Evolutionary conservation across 1,284 basidiomycete genomes (phyloP).

Genomic region (Coniophora puteana): DNA sequence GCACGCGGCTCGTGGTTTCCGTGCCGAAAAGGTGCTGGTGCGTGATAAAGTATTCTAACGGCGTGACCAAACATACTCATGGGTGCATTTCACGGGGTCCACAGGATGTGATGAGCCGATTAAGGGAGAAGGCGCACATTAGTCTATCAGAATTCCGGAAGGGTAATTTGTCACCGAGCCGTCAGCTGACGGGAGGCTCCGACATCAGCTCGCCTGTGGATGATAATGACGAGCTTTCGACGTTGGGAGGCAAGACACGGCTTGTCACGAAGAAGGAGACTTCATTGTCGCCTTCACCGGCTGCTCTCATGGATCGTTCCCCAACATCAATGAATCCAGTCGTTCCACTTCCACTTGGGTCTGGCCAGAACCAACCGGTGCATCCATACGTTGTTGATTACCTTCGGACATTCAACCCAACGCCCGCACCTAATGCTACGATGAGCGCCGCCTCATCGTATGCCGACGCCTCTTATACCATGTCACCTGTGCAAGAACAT

Average conservation of each 20-base stretch:
- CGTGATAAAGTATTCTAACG: constrained; percentile 17
- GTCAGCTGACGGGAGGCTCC: constrained; percentile 35
- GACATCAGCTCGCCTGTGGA: constrained; percentile 49
- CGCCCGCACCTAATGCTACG: constrained; percentile 22
- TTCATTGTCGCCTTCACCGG: constrained; percentile 41
- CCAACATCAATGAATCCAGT: constrained; percentile 65
- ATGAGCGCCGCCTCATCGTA: constrained; percentile 22
- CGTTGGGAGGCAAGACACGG: constrained; percentile 68
- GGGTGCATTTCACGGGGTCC: constrained; percentile 34
- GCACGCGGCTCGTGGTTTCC: constrained; percentile 65
- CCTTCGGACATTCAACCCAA: constrained; percentile 54
- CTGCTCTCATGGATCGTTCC: constrained; percentile 56
- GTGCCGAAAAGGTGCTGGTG: constrained; percentile 67
- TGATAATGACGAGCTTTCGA: constrained; percentile 67
- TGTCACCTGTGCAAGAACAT: constrained; percentile 23
- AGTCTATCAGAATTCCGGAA: constrained; percentile 61
- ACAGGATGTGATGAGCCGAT: constrained; percentile 42
- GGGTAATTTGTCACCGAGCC: constrained; percentile 47
- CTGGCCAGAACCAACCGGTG: constrained; percentile 36
- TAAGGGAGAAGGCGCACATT: constrained; percentile 57
- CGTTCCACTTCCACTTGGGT: constrained; percentile 51
- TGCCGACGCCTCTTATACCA: constrained; percentile 20
- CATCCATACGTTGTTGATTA: constrained; percentile 65
- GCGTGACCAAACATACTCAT: neutral
- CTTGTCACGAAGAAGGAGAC: constrained; percentile 64